These are phyloP conservation scores for Naegleria fowleri DNA, from an alignment of 208 protist species.

Conservation along the genomic window DNA sequence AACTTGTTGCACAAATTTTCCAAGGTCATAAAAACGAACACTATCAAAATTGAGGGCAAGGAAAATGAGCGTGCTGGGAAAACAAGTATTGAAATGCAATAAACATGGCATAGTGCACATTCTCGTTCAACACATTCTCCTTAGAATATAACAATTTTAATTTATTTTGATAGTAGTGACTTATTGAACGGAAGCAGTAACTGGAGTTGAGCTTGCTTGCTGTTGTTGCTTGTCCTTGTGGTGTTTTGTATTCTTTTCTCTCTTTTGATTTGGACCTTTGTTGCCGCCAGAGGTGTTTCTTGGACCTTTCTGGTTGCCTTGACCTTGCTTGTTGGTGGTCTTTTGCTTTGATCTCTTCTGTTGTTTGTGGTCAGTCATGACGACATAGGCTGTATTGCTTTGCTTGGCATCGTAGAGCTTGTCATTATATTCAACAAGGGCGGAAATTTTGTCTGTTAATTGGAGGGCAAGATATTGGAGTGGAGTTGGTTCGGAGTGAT, in stretches of 20 bases:
- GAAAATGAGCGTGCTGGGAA: too few relatives aligned
- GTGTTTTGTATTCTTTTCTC: background rate
- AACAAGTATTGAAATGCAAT: too few relatives aligned
- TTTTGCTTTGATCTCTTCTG: background rate
- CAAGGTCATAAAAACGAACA: too few relatives aligned
- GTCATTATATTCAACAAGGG: slow-evolving; percentile 39
- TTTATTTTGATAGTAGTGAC: too few relatives aligned
- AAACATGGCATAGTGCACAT: too few relatives aligned
- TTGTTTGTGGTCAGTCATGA: background rate
- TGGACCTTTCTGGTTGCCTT: background rate
- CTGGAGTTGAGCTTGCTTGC: background rate
- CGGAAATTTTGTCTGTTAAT: slow-evolving; percentile 26
- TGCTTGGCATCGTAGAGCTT: background rate
- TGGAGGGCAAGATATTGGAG: slow-evolving; percentile 36
- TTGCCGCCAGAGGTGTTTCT: background rate
- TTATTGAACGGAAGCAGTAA: too few relatives aligned
- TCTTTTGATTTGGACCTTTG: background rate
- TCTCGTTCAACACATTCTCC: too few relatives aligned
- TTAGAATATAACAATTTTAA: too few relatives aligned
- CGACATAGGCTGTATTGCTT: background rate
- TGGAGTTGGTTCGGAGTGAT: slow-evolving; percentile 33
- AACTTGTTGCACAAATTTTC: too few relatives aligned
- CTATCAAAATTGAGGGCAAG: too few relatives aligned
- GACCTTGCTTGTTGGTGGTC: background rate
- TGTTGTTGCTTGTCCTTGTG: background rate